phyloP scores from a whole-genome alignment of 108 stramenopile species.

The Nitzschia sp. region DNA sequence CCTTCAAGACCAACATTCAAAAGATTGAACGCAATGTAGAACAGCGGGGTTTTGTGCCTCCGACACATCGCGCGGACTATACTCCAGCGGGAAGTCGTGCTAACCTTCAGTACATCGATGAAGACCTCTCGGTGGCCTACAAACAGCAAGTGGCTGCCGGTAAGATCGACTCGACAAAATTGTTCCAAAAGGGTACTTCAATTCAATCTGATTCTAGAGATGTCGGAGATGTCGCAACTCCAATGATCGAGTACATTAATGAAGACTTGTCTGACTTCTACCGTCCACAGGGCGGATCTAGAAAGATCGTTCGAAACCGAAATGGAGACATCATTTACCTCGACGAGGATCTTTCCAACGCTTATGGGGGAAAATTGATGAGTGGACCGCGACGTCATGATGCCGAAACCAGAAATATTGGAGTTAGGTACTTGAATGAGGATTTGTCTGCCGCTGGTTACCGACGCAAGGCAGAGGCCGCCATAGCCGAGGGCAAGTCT shows the following conservation, averaged over 20 bases:
- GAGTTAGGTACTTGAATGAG: no score
- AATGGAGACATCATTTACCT: slow-evolving; percentile 10
- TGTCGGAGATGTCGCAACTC: not conserved
- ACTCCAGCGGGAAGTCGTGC: no score
- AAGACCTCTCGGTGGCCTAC: not conserved
- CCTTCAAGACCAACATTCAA: not conserved
- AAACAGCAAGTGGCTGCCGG: not conserved
- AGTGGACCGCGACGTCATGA: no score
- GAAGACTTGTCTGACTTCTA: not conserved
- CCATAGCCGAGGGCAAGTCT: no score
- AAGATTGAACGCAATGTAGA: not conserved
- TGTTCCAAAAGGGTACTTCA: not conserved
- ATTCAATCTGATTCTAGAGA: not conserved
- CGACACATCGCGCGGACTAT: not conserved
- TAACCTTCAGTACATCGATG: no score
- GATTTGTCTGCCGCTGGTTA: no score
- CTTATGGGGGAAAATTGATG: no score
- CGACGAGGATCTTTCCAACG: slow-evolving; percentile 21
- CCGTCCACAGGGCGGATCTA: not conserved
- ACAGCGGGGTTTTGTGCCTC: not conserved
- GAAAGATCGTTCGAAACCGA: not conserved
- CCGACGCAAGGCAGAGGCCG: no score
- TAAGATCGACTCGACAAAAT: not conserved
- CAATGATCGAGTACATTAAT: not conserved
- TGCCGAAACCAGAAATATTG: no score